These are phyloP conservation scores for Eucalyptus marginata DNA, from an alignment of 345 rosid genomes.

Conservation along the genomic window DNA sequence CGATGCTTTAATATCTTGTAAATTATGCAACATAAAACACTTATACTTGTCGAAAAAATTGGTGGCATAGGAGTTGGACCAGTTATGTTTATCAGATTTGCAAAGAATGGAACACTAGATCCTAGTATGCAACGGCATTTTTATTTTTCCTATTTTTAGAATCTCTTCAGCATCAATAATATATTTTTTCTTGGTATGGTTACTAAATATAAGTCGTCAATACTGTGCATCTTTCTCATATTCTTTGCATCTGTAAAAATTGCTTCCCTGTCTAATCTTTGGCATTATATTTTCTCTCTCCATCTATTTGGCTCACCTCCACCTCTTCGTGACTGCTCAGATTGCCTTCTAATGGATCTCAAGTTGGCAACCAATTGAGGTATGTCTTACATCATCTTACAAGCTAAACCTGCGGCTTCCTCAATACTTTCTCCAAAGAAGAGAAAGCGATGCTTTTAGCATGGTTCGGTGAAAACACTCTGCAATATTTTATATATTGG, in stretches of 20 bases:
- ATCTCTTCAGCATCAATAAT: neutral
- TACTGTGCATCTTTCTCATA: neutral
- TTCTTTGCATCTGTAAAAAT: neutral
- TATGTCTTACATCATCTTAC: neutral
- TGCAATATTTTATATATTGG: neutral
- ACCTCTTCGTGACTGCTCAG: conserved; percentile 13
- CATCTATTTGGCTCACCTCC: neutral
- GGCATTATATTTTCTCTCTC: neutral
- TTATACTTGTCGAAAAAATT: neutral
- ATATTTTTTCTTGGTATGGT: neutral
- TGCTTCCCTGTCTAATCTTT: neutral
- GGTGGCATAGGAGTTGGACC: neutral
- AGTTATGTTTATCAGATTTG: neutral
- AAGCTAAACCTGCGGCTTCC: neutral
- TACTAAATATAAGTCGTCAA: neutral
- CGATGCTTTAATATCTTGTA: neutral
- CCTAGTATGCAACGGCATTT: neutral
- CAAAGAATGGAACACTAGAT: neutral
- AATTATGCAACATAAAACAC: neutral
- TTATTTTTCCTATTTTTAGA: neutral
- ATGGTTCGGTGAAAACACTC: neutral
- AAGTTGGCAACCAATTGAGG: conserved; percentile 78
- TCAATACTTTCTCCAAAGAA: neutral
- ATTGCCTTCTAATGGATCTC: conserved; percentile 37
- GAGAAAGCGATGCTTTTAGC: neutral